phyloP scores from a whole-genome alignment of 805 yeast genomes.

The Cyberlindnera mycetangii region DNA sequence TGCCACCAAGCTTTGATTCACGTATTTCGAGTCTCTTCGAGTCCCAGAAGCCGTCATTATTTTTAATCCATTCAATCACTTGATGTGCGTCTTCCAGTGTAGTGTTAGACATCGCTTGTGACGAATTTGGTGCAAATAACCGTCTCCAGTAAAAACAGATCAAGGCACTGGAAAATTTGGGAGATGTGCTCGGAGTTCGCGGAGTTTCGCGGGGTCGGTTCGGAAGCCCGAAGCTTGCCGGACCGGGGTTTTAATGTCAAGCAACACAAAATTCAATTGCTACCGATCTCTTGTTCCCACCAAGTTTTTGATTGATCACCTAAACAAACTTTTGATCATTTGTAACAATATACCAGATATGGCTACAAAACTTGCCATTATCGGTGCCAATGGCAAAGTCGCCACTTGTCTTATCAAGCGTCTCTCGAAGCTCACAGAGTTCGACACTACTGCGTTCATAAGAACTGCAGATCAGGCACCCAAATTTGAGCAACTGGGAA shows the following conservation, averaged over 20 bases:
- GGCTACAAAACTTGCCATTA: slow-evolving; percentile 38
- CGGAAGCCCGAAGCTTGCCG: too few relatives aligned
- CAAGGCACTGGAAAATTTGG: not conserved
- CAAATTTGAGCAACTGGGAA: slow-evolving; percentile 37
- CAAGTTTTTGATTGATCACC: too few relatives aligned
- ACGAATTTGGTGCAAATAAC: too few relatives aligned
- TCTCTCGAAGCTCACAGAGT: slow-evolving; percentile 31
- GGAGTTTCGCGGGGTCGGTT: too few relatives aligned
- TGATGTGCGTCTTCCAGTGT: slow-evolving; percentile 20
- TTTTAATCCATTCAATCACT: slow-evolving; percentile 47
- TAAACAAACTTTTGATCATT: too few relatives aligned
- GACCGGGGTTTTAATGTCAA: too few relatives aligned
- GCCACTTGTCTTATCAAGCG: slow-evolving; percentile 45
- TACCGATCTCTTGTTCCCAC: too few relatives aligned
- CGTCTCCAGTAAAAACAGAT: not conserved
- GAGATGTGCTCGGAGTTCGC: not conserved
- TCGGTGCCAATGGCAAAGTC: slow-evolving; percentile 65
- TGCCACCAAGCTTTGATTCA: slow-evolving; percentile 55
- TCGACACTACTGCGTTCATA: slow-evolving; percentile 42
- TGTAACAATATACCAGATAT: too few relatives aligned
- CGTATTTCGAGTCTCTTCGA: slow-evolving; percentile 42
- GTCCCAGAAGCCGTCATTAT: slow-evolving; percentile 54
- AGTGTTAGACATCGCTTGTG: slow-evolving; percentile 33
- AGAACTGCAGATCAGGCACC: slow-evolving; percentile 44
- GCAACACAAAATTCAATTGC: too few relatives aligned